These are phyloP conservation scores for Arabis alpina DNA, from an alignment of 345 rosid genomes.

Conservation along the genomic window DNA sequence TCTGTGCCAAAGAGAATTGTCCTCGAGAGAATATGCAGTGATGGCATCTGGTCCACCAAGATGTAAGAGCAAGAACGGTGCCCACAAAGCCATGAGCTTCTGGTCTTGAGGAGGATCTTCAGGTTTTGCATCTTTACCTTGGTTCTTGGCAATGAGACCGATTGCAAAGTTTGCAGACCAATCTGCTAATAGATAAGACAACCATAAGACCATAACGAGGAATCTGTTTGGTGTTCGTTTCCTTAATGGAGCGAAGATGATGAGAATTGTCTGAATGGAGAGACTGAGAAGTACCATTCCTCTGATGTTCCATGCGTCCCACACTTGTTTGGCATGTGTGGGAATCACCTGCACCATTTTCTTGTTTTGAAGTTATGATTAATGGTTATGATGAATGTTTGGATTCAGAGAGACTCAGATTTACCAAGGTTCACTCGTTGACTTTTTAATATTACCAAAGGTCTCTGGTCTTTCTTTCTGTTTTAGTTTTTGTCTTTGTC, in stretches of 20 bases:
- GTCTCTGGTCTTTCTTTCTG: no score
- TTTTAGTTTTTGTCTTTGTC: no score
- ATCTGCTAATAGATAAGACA: neutral
- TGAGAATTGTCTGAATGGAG: constrained; percentile 48
- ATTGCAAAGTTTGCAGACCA: no score
- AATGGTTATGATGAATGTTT: no score
- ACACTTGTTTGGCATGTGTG: constrained; percentile 8
- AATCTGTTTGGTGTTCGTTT: constrained; percentile 40
- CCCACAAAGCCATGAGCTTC: constrained; percentile 26
- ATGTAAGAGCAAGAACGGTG: constrained; percentile 46
- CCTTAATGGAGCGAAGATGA: constrained; percentile 47
- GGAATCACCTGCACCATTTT: constrained; percentile 42
- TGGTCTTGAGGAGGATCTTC: no score
- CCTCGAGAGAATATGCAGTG: constrained; percentile 34
- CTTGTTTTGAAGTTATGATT: neutral
- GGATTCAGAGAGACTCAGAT: no score
- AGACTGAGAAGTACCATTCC: constrained; percentile 56
- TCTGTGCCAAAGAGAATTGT: constrained; percentile 30
- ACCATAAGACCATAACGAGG: constrained; percentile 45
- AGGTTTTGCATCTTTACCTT: no score
- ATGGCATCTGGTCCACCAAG: constrained; percentile 49
- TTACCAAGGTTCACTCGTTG: no score
- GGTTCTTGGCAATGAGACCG: no score
- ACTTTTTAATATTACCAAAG: no score
- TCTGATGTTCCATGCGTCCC: constrained; percentile 57